Evolutionary conservation across 2,329 filamentous ascomycete species (phyloP).

Genomic region (Scedosporium dehoogii): DNA sequence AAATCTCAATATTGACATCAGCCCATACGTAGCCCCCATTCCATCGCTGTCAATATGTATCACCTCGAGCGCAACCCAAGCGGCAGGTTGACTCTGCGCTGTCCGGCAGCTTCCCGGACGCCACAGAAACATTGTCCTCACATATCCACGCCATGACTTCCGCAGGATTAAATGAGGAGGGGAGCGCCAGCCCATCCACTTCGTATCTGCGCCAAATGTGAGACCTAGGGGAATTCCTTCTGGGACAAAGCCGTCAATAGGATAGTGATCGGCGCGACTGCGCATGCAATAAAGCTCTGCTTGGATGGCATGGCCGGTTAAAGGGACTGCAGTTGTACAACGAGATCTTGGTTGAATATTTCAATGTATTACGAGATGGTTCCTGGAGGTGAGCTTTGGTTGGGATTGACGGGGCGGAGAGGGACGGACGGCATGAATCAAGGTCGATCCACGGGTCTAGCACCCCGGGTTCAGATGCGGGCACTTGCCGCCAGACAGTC

Average conservation of each 20-base stretch:
- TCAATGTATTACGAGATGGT: too few species aligned
- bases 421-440: background rate
- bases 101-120: background rate
- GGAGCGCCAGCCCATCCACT: background rate
- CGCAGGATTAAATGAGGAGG: background rate
- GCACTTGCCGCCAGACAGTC: background rate
- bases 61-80: background rate
- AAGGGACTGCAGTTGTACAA: too few species aligned
- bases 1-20: too few species aligned
- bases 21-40: too few species aligned
- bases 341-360: too few species aligned
- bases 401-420: background rate
- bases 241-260: background rate
- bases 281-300: too few species aligned
- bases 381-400: too few species aligned
- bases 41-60: background rate
- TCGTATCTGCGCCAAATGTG: background rate
- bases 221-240: background rate
- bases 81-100: background rate
- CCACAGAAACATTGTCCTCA: background rate
- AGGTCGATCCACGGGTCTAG: background rate
- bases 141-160: background rate
- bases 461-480: background rate
- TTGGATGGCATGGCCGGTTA: too few species aligned
- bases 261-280: background rate